Evolutionary conservation across 148 eudicot genomes (phyloP), one percentile per base, ranked within the genome.

Genomic region (Nyssa sinensis): DNA sequence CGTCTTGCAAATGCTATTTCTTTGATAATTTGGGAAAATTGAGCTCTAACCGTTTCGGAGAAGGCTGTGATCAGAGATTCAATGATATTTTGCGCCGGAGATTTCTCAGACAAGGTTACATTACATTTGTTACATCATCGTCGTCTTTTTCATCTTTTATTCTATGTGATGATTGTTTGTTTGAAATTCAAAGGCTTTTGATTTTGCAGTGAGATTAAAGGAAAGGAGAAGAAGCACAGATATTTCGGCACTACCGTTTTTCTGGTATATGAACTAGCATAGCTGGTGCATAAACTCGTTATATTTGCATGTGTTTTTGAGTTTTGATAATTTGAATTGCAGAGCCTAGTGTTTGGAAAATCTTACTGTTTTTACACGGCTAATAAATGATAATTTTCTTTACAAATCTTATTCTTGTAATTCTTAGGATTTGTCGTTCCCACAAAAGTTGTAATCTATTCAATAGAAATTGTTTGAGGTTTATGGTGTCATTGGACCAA

Each of bases 51-150:
- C 81, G 34, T 67, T 47, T 81, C 12, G 57, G 33, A 9, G 75
- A 75, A 17, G 78, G 74, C 47, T 83, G 79, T 63, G 87, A 88
- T 73, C 64, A 70, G 66, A 82, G 85, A 59, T 70, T 86, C 31
- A 78, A 74, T 66, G 98, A 95, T 80, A 91, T 89, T 74, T 81
- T 92, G 74, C 93, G 81, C 21, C 84, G 97, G 55, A 74, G 93
- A 83, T 95, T 95, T 86, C 92, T 92, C 67, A 89, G 97, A 92
- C 90, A 86, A 92, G 97, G 98, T 95, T n/a, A 29, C 57, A 35
- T 49, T 21, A 25, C 4, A 35, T 62, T 37, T 55, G 33, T 1
- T 4, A 19, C 8, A 19, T 55, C 8, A 1, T 60, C 49, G 0
- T 7, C 25, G 23, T 65, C 2, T 24, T 12, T 55, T 37, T 12